Base-by-base conservation (phyloP, 192 early-diverging fungal species). In the Entophlyctis helioformis region DNA sequence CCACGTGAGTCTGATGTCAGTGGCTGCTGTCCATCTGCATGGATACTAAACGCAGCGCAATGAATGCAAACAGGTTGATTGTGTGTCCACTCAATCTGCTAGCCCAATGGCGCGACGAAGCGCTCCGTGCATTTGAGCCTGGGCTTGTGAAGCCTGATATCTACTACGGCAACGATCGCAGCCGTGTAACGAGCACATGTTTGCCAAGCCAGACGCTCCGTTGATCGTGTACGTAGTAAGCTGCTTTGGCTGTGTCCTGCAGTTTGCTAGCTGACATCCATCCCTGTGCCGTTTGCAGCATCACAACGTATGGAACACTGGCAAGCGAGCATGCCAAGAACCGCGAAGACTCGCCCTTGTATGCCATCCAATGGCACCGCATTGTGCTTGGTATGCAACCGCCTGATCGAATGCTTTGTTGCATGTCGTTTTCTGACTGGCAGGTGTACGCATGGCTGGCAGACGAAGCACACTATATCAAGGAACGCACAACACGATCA, bases 391-490 rank as follows among this genome's bases (percentile, higher is more conserved):
- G n/a, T n/a, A n/a, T n/a, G n/a, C n/a, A n/a, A n/a, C n/a, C n/a
- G n/a, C n/a, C n/a, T n/a, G n/a, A n/a, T n/a, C n/a, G n/a, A n/a
- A n/a, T n/a, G n/a, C n/a, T n/a, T n/a, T n/a, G n/a, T n/a, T n/a
- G n/a, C n/a, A n/a, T n/a, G n/a, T n/a, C n/a, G n/a, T n/a, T n/a
- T n/a, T n/a, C n/a, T n/a, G n/a, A n/a, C n/a, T n/a, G n/a, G n/a
- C n/a, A n/a, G n/a, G n/a, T n/a, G n/a, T n/a, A n/a, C n/a, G n/a
- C n/a, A n/a, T n/a, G n/a, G n/a, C n/a, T n/a, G n/a, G n/a, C n/a
- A 36, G 90, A 93, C 48, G 90, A 93, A 55, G 88, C 88, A 2
- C 90, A 93, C 59, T 71, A 66, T 12, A 91, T 93, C 39, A 89
- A 87, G 47, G 81, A 84, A 47, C 54, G 73, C 10, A 45, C 56